Evolutionary conservation across 192 early-diverging fungal genomes (phyloP).

Genomic region (Coemansia sp.): DNA sequence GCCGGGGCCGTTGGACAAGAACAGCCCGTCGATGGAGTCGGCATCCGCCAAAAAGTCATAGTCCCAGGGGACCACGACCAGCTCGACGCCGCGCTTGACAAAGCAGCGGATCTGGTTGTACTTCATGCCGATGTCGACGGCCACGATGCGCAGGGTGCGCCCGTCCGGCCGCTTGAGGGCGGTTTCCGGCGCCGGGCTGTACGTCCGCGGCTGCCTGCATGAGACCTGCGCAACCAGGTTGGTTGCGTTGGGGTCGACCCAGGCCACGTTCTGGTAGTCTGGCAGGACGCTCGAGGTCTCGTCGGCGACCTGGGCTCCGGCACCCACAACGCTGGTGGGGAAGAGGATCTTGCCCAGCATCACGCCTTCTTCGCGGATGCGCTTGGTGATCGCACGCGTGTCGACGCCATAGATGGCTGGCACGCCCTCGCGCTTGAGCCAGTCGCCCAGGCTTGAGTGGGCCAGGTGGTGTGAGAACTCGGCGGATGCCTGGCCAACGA

Average conservation of each 20-base stretch:
- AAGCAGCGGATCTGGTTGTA: constrained; percentile 99
- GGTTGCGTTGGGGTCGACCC: constrained; percentile 88
- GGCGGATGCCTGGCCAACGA: constrained; percentile 87
- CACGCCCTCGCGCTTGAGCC: constrained; percentile 90
- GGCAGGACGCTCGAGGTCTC: constrained; percentile 56
- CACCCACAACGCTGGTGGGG: constrained; percentile 60
- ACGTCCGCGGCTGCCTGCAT: constrained; percentile 74
- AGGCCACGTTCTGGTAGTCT: constrained; percentile 77
- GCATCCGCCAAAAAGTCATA: constrained; percentile 81
- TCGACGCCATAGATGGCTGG: constrained; percentile 95
- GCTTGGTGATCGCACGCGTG: constrained; percentile 95
- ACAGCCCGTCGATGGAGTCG: constrained; percentile 73
- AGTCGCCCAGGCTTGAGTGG: constrained; percentile 72
- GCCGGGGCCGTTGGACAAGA: constrained; percentile 94
- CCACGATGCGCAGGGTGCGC: constrained; percentile 78
- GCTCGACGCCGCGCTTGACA: constrained; percentile 87
- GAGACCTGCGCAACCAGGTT: constrained; percentile 97
- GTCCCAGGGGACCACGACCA: constrained; percentile 95
- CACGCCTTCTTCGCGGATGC: constrained; percentile 88
- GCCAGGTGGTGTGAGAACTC: constrained; percentile 96
- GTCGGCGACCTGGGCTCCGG: constrained; percentile 24
- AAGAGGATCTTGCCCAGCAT: constrained; percentile 91
- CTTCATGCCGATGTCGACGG: constrained; percentile 99
- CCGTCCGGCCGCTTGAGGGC: constrained; percentile 48
- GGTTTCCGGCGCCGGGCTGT: constrained; percentile 64